Evolutionary conservation across 176 grass and related monocot genomes (phyloP), one percentile per base, ranked within the genome.

Genomic region (Raddia guianensis): DNA sequence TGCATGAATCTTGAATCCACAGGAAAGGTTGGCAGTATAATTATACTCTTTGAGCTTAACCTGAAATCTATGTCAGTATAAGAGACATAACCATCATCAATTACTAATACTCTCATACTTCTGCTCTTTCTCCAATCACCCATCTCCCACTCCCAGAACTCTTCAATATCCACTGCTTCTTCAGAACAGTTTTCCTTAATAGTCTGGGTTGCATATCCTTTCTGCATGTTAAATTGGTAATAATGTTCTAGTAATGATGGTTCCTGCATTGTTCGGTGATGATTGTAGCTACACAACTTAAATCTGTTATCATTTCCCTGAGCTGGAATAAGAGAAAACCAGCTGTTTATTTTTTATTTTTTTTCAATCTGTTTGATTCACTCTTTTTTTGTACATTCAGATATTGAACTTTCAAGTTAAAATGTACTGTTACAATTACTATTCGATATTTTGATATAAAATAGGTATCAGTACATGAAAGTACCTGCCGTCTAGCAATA

Each of bases 141-240:
- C 92, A 98, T 98, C 81, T 98, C 95, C 92, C 95, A 98, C 74
- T 98, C 95, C 95, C 95, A 98, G 72, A 98, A 98, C 50, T 98
- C 90, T 55, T 91, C 82, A 37, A 75, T 65, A 49, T 64, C 52
- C 66, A 48, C 47, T 45, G 70, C 76, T 89, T 92, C 86, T 63
- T 72, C 83, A 60, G 88, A 85, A 76, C 95, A 98, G 73, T 74
- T 93, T 65, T 91, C 84, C 56, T 71, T 78, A 71, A 59, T 58
- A 67, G 49, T 71, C 1, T 65, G 74, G 46, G 54, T 60, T 27
- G 14, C 53, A 79, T 86, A 63, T 37, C 70, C 72, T 87, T 93
- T 67, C 63, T 91, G 95, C 77, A 98, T 91, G 78, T 95, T 95
- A 48, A 86, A 91, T 64, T 98, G 92, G 84, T 81, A 87, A 79